Evolutionary conservation across 345 rosid species (phyloP).

Genomic region (Raphanus sativus): DNA sequence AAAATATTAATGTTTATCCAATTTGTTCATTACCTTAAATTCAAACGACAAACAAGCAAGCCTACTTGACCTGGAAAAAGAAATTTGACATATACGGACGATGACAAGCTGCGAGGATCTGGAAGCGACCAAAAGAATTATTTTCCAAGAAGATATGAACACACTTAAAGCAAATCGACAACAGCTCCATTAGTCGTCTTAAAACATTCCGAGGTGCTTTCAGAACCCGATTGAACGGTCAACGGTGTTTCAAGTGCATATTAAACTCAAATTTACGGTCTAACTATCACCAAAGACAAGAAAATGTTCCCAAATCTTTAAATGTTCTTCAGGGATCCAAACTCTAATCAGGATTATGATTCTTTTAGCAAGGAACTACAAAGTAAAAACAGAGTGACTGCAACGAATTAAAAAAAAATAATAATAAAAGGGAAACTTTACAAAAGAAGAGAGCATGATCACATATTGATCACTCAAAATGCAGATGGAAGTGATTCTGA

Average conservation of each 20-base stretch:
- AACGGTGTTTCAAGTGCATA: neutral
- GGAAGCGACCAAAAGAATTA: neutral
- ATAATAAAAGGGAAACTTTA: neutral
- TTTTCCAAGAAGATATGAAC: neutral
- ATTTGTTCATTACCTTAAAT: neutral
- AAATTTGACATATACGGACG: neutral
- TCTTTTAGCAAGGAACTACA: slow-evolving; percentile 1
- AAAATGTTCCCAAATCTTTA: neutral
- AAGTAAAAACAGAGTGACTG: neutral
- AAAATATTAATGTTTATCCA: neutral
- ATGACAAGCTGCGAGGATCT: neutral
- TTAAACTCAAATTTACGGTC: neutral
- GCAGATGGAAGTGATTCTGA: slow-evolving; percentile 29
- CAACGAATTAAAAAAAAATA: neutral
- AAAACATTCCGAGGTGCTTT: neutral
- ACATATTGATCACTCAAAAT: slow-evolving; percentile 24
- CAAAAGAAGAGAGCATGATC: neutral
- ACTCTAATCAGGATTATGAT: neutral
- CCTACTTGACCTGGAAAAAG: neutral
- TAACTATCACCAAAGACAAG: neutral
- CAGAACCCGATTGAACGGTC: neutral
- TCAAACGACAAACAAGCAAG: neutral
- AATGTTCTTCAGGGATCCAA: neutral
- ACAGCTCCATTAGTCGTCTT: neutral
- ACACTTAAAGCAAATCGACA: neutral